Percentiles rank a stretch among this genome's conserved stretches.
These are phyloP conservation scores for Neostapfia colusana DNA, from an alignment of 176 grass and related monocot genomes.

Conservation along the genomic window DNA sequence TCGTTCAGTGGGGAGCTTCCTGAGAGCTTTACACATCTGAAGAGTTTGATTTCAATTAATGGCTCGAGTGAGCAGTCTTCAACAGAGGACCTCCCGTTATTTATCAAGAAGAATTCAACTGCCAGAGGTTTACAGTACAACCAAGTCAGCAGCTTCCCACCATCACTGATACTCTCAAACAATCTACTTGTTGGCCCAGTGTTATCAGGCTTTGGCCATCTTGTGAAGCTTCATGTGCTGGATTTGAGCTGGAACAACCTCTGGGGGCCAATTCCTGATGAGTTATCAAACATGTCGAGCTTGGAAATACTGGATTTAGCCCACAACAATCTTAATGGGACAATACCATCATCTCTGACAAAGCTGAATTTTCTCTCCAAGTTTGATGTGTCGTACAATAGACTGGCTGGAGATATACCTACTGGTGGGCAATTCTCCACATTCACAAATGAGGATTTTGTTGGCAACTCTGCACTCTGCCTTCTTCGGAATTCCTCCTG, in stretches of 20 bases:
- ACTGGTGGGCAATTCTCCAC: conserved; percentile 80
- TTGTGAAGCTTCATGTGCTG: conserved; percentile 62
- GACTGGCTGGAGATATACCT: conserved; percentile 62
- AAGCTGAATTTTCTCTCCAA: conserved; percentile 80
- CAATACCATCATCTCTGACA: conserved; percentile 65
- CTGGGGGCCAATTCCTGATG: conserved; percentile 65
- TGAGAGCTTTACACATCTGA: conserved; percentile 59
- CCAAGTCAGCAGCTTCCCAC: conserved; percentile 80
- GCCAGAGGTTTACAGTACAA: conserved; percentile 78
- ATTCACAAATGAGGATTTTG: conserved; percentile 60
- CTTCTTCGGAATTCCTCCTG: conserved; percentile 39
- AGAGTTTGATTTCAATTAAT: conserved; percentile 45
- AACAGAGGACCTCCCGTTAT: conserved; percentile 58
- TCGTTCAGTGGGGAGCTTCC: conserved; percentile 73
- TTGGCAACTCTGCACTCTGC: conserved; percentile 73
- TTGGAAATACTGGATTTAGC: conserved; percentile 68
- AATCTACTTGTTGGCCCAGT: conserved; percentile 63
- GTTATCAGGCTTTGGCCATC: conserved; percentile 53
- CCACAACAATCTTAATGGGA: conserved; percentile 78
- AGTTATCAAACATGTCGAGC: conserved; percentile 71
- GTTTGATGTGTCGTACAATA: conserved; percentile 80
- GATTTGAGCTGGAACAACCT: conserved; percentile 81
- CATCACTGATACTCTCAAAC: conserved; percentile 63
- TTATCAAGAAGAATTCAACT: conserved; percentile 69
- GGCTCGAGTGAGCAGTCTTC: conserved; percentile 29